These are phyloP conservation scores for Aureobasidium sp. DNA, from an alignment of 2,329 filamentous ascomycete species.

Conservation along the genomic window DNA sequence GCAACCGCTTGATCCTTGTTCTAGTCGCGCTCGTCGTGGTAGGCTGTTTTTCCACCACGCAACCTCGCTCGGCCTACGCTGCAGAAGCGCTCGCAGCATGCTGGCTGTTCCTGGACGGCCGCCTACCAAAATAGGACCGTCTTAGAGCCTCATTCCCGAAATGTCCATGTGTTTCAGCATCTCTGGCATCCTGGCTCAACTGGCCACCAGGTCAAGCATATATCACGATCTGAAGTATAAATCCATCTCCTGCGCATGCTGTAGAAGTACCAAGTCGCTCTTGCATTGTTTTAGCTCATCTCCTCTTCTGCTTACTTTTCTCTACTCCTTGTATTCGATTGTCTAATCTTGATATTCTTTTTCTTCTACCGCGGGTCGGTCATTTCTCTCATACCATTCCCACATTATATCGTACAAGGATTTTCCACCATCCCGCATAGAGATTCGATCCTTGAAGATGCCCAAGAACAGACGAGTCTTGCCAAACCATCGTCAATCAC, in stretches of 20 bases:
- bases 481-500: conserved; percentile 19
- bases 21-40: conserved; percentile 19
- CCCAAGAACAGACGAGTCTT: conserved; percentile 36
- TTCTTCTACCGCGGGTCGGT: conserved; percentile 1
- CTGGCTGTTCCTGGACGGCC: not conserved
- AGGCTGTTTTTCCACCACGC: conserved; percentile 10
- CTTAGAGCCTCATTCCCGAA: not conserved
- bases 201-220: conserved; percentile 11
- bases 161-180: conserved; percentile 5
- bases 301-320: not conserved
- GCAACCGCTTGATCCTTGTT: conserved; percentile 20
- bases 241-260: not conserved
- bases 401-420: not conserved
- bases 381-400: not conserved
- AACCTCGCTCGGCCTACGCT: not conserved
- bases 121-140: conserved; percentile 7
- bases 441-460: conserved; percentile 26
- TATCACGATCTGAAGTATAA: conserved; percentile 11
- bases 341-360: conserved; percentile 20
- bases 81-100: conserved; percentile 4
- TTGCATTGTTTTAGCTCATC: not conserved
- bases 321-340: conserved; percentile 17
- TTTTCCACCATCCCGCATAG: not conserved
- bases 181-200: conserved; percentile 7
- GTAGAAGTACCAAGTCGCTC: not conserved